These are phyloP conservation scores for Leptographium galeiforme DNA, from an alignment of 2,329 filamentous ascomycete genomes.

Conservation along the genomic window DNA sequence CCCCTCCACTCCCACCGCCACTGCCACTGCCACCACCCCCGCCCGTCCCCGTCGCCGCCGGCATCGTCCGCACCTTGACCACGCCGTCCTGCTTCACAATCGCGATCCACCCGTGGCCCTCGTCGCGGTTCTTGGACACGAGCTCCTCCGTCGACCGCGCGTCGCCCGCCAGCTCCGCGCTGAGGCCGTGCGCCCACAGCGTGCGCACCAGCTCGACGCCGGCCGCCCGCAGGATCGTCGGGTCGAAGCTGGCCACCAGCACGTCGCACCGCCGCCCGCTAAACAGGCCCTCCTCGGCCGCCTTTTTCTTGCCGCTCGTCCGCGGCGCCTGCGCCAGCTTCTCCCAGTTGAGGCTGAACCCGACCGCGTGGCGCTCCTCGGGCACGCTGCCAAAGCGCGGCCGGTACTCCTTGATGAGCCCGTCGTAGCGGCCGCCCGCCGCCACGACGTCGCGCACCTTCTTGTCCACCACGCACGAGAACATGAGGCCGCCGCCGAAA, in stretches of 20 bases:
- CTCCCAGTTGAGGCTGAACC: constrained; percentile 85
- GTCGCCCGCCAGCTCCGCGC: constrained; percentile 75
- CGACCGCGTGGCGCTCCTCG: constrained; percentile 68
- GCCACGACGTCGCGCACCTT: constrained; percentile 79
- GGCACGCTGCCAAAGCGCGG: constrained; percentile 48
- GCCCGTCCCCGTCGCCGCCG: constrained; percentile 35
- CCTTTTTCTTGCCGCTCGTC: constrained; percentile 41
- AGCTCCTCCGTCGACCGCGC: constrained; percentile 69
- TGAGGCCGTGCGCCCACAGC: constrained; percentile 75
- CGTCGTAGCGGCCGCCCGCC: constrained; percentile 86
- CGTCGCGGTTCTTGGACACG: constrained; percentile 60
- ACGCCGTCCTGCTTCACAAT: constrained; percentile 64
- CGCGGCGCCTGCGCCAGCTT: constrained; percentile 52
- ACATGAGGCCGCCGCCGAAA: constrained; percentile 72
- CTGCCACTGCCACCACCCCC: background rate
- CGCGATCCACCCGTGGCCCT: constrained; percentile 73
- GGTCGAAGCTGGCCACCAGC: constrained; percentile 77
- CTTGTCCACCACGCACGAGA: constrained; percentile 79
- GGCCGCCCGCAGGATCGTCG: constrained; percentile 57
- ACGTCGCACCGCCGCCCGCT: constrained; percentile 65
- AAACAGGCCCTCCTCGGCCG: constrained; percentile 48
- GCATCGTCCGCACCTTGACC: constrained; percentile 68
- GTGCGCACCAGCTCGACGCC: constrained; percentile 66
- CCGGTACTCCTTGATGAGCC: constrained; percentile 70
- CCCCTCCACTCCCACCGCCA: background rate